These are phyloP conservation scores for Ettlia oleoabundans DNA, from an alignment of 139 green algal genomes.

Conservation along the genomic window DNA sequence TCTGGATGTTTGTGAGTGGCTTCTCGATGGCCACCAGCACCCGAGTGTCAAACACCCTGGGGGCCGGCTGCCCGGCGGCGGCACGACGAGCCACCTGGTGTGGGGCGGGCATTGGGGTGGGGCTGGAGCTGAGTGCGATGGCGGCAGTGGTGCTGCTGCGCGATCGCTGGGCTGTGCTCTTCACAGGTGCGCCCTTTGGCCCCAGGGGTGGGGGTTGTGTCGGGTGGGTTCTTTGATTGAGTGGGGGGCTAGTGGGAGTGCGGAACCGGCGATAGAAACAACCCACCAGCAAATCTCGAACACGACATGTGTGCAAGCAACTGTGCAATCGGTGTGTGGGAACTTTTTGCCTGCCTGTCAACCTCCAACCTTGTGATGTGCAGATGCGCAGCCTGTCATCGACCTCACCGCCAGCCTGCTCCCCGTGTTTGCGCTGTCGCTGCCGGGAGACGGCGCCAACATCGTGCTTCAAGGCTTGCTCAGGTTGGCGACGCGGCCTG, in stretches of 20 bases:
- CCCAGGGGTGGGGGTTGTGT: too few species aligned
- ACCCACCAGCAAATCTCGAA: too few species aligned
- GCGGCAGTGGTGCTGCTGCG: neutral
- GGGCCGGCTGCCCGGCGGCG: neutral
- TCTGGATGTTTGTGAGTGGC: neutral
- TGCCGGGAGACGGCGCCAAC: neutral
- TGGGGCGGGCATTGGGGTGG: neutral
- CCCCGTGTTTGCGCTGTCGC: neutral
- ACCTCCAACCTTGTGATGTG: neutral
- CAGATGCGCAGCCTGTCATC: conserved; percentile 47
- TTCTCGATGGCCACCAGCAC: neutral
- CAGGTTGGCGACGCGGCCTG: neutral
- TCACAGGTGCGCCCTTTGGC: neutral
- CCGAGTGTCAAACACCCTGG: neutral
- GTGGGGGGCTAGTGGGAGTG: too few species aligned
- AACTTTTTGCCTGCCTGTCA: neutral
- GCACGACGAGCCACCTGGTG: neutral
- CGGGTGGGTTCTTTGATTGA: too few species aligned
- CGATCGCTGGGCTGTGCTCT: neutral
- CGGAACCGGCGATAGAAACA: too few species aligned
- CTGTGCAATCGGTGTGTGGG: neutral
- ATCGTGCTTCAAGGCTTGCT: neutral
- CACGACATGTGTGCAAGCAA: too few species aligned
- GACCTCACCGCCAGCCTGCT: conserved; percentile 39
- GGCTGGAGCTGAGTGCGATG: neutral